Percentiles rank a stretch among this genome's conserved stretches.
These are phyloP conservation scores for Leptographium wingfieldii DNA, from an alignment of 2,329 filamentous ascomycete species.

Conservation along the genomic window DNA sequence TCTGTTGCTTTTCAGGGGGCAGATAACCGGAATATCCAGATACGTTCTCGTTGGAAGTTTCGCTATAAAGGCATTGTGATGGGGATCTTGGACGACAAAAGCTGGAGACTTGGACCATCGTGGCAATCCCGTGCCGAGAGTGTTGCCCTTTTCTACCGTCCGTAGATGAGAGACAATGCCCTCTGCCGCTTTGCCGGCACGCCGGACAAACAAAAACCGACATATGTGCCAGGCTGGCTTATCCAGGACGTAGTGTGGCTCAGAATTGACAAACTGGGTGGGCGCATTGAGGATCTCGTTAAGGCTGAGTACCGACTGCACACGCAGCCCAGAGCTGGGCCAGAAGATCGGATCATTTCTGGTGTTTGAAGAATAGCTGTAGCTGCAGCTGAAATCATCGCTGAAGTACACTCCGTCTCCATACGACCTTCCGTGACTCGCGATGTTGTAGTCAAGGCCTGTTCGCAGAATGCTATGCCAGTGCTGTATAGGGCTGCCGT, in stretches of 20 bases:
- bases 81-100: not conserved
- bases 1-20: not conserved
- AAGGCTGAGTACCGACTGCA: slow-evolving; percentile 51
- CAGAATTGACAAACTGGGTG: slow-evolving; percentile 38
- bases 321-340: slow-evolving; percentile 53
- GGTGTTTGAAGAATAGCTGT: slow-evolving; percentile 28
- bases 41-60: not conserved
- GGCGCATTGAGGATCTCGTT: slow-evolving; percentile 79
- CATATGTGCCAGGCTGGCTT: slow-evolving; percentile 82
- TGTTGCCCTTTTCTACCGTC: not conserved
- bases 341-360: slow-evolving; percentile 27
- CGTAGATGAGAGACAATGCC: not conserved
- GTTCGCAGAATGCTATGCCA: slow-evolving; percentile 86
- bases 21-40: not conserved
- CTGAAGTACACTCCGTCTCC: slow-evolving; percentile 80
- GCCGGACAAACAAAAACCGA: slow-evolving; percentile 59
- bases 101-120: not conserved
- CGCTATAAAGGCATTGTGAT: not conserved
- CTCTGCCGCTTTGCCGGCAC: too few relatives aligned
- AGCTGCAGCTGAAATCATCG: slow-evolving; percentile 41
- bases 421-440: slow-evolving; percentile 52
- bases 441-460: slow-evolving; percentile 59
- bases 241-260: slow-evolving; percentile 58
- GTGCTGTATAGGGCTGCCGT: slow-evolving; percentile 63
- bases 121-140: too few relatives aligned